These are phyloP conservation scores for Astragalus membranaceus DNA, from an alignment of 306 rosid genomes.

Conservation along the genomic window DNA sequence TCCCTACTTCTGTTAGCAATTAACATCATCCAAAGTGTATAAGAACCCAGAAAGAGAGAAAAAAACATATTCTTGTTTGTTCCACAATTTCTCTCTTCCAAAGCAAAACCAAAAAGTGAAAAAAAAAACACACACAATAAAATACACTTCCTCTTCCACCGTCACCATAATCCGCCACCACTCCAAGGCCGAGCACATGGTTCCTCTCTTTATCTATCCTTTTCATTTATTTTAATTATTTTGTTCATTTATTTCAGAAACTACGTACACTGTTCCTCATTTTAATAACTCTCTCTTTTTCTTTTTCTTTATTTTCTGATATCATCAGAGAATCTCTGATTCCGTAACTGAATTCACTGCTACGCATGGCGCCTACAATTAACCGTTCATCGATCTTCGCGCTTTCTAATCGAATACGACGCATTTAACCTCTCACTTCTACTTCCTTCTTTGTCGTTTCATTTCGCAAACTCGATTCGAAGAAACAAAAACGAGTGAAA, in stretches of 20 bases:
- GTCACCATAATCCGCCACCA: not conserved
- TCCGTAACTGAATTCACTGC: conserved; percentile 22
- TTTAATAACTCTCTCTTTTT: not conserved
- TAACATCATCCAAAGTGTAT: not conserved
- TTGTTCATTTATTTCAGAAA: not conserved
- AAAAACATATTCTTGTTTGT: not conserved
- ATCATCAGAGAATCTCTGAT: conserved; percentile 35
- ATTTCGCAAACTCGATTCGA: not conserved
- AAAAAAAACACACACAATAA: not conserved
- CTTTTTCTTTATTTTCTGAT: not conserved
- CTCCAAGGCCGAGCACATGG: conserved; percentile 19
- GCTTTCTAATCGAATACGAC: not conserved
- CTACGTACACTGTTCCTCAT: not conserved
- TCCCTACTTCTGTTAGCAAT: not conserved
- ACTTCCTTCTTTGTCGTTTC: not conserved
- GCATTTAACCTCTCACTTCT: not conserved
- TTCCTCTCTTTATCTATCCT: not conserved
- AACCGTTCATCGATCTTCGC: conserved; percentile 12
- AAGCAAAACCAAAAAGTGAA: not conserved
- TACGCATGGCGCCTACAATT: conserved; percentile 3
- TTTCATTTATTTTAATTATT: not conserved
- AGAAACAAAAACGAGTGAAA: not conserved
- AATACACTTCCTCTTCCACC: not conserved
- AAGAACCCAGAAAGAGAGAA: not conserved
- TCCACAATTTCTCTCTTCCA: too few relatives aligned